These are phyloP conservation scores for Neofusicoccum umdonicola DNA, from an alignment of 2,329 filamentous ascomycete species.

Conservation along the genomic window DNA sequence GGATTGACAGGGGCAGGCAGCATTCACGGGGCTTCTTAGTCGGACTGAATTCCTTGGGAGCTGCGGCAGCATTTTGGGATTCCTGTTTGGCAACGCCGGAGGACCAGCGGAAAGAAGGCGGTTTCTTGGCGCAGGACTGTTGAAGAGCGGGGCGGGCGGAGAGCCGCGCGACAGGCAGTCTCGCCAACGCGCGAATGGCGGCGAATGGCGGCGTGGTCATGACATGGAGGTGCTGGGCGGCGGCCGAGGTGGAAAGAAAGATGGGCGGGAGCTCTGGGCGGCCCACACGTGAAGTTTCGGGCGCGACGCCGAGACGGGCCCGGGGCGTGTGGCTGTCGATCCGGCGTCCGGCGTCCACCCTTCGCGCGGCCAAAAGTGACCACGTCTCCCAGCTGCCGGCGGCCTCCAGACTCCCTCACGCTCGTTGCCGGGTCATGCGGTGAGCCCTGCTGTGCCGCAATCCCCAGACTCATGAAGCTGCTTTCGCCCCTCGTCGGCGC, in stretches of 20 bases:
- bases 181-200: background rate
- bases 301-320: background rate
- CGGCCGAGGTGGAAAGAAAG: constrained; percentile 7
- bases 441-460: background rate
- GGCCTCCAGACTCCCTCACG: no score
- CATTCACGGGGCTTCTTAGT: background rate
- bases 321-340: background rate
- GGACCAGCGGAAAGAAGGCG: background rate
- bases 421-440: background rate
- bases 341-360: background rate
- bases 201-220: constrained; percentile 3
- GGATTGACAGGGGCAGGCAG: background rate
- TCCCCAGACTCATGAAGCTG: constrained; percentile 3
- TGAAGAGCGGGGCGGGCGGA: background rate
- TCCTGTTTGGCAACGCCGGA: background rate
- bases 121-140: background rate
- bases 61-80: background rate
- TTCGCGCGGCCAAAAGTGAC: background rate
- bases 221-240: background rate
- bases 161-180: background rate
- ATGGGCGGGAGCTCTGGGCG: background rate
- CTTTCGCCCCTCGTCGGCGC: background rate
- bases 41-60: background rate
- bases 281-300: constrained; percentile 1
- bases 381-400: background rate